Conservation (phyloP, 1,139 yeast species). For the Magnusiomyces clavatus region DNA sequence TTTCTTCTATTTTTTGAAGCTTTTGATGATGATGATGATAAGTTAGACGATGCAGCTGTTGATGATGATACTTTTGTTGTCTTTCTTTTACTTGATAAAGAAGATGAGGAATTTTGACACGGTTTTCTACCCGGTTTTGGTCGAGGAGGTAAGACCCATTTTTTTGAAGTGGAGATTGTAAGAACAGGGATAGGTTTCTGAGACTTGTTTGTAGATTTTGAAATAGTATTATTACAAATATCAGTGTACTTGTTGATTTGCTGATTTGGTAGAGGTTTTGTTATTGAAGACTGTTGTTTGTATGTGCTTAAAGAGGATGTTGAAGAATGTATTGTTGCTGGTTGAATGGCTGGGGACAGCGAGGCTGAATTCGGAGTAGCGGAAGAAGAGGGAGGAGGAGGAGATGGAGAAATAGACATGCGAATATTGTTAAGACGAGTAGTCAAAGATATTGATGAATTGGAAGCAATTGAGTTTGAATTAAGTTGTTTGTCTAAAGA, state of each 20-base stretch:
- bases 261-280: neutral
- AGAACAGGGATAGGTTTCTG: neutral
- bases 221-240: neutral
- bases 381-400: neutral
- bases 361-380: neutral
- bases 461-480: neutral
- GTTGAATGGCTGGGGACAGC: neutral
- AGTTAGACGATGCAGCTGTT: neutral
- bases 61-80: neutral
- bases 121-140: conserved; percentile 91
- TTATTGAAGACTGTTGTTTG: neutral
- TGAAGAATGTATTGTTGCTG: neutral
- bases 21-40: conserved; percentile 1
- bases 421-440: neutral
- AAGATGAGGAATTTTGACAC: conserved; percentile 40
- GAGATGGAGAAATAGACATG: neutral
- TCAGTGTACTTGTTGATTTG: neutral
- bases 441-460: neutral
- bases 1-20: neutral
- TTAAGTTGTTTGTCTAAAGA: too few relatives aligned
- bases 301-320: neutral
- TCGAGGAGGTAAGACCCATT: conserved; percentile 87
- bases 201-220: neutral
- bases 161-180: conserved; percentile 52
- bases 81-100: neutral